These are phyloP conservation scores for Penicillium sp. DNA, from an alignment of 2,329 filamentous ascomycete genomes.

Conservation along the genomic window DNA sequence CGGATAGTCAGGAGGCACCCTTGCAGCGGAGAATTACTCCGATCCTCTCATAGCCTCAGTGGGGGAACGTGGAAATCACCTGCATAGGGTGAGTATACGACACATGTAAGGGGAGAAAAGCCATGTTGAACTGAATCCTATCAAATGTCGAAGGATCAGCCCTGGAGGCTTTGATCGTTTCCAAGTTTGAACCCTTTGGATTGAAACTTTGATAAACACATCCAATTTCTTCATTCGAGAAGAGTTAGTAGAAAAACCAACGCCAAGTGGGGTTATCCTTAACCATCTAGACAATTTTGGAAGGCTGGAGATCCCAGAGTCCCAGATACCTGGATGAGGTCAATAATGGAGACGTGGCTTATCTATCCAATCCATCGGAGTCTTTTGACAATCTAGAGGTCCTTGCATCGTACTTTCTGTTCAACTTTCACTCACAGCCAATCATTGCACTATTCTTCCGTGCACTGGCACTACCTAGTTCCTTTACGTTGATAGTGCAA, in stretches of 20 bases:
- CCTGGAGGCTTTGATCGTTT: neutral
- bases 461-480: slow-evolving; percentile 6
- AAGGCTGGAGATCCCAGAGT: neutral
- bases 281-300: neutral
- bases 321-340: slow-evolving; percentile 24
- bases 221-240: neutral
- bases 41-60: neutral
- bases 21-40: slow-evolving; percentile 1
- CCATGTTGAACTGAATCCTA: neutral
- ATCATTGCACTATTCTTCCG: slow-evolving; percentile 6
- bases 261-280: neutral
- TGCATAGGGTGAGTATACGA: neutral
- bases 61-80: slow-evolving; percentile 18
- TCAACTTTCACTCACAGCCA: slow-evolving; percentile 16
- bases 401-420: slow-evolving; percentile 15
- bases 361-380: neutral
- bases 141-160: neutral
- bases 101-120: slow-evolving; percentile 1
- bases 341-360: slow-evolving; percentile 9
- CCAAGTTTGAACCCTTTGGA: neutral
- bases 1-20: slow-evolving; percentile 9
- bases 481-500: slow-evolving; percentile 14
- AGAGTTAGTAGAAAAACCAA: neutral
- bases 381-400: slow-evolving; percentile 1
- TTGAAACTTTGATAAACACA: neutral